Evolutionary conservation across 1,284 basidiomycete genomes (phyloP), one percentile per base, ranked within the genome.

Genomic region (Pascua sp.): DNA sequence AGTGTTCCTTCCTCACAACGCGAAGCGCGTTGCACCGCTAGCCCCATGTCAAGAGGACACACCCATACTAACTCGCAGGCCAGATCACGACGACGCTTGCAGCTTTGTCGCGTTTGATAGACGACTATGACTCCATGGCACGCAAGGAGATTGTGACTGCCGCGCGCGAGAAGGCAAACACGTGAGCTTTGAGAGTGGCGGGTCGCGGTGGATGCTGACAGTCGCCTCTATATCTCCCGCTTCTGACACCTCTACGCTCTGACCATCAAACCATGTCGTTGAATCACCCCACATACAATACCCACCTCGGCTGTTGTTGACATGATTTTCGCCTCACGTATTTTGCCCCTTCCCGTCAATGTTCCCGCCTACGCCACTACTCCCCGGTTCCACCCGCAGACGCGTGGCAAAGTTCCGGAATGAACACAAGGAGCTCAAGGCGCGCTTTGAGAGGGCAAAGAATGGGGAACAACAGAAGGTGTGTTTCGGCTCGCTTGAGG

Each of bases 91-190:
- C 93, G 36, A 92, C 91, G 13, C 80, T 98, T 16, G 84, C 90
- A n/a, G 91, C 91, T 2, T 87, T 97, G 81, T 86, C 90, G 55
- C 81, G 93, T 55, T 91, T 94, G 55, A 86, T 96, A 62, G 92
- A 96, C 67, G 94, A 98, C 71, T 97, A 95, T 71, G 93, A 96
- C 70, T 88, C 89, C 11, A 92, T 97, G 90, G 90, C 90, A 0
- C 89, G 88, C 79, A 83, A 92, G 63, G 93, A 97, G 76, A 91
- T 96, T 69, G 89, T 95, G 53, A 91, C 90, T 66, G 86, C 89
- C 43, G 95, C 95, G 77, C 86, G 91, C 73, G 92, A 95, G 80
- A 97, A 97, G 78, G 94, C 92, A 0, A 82, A 89, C 72, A 87
- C 89, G 91, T 93, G 70, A 69, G 85, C 24, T 32, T 32, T 32